phyloP scores from a whole-genome alignment of 2,329 filamentous ascomycete genomes.

The Coniochaeta ligniaria region DNA sequence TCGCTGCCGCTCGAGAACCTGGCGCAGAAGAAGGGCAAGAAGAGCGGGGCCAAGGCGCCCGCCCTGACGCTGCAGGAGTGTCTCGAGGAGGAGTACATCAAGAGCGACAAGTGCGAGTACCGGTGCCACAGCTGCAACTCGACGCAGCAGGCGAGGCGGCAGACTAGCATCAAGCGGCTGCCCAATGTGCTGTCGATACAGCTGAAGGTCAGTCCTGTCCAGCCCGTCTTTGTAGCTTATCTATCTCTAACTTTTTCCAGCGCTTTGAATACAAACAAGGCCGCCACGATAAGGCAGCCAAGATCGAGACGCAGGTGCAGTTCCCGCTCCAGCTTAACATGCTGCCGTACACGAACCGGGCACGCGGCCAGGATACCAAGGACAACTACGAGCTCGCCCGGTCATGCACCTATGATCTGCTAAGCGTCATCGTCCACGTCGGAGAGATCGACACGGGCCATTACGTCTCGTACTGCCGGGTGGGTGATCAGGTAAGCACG shows the following conservation, averaged over 20 bases:
- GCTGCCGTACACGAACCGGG: conserved; percentile 76
- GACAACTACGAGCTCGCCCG: conserved; percentile 49
- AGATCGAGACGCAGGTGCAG: conserved; percentile 79
- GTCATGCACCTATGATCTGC: conserved; percentile 75
- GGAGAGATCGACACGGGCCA: conserved; percentile 90
- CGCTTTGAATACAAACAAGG: conserved; percentile 68
- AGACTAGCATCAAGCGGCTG: conserved; percentile 74
- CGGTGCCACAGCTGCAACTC: conserved; percentile 74
- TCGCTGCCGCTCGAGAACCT: conserved; percentile 77
- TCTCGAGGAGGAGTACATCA: conserved; percentile 79
- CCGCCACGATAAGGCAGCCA: conserved; percentile 66
- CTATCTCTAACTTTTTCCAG: conserved; percentile 20
- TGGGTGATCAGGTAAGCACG: conserved; percentile 58
- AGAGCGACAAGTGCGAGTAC: conserved; percentile 82
- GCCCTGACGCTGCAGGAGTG: conserved; percentile 62
- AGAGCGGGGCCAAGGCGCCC: conserved; percentile 34
- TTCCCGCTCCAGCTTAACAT: conserved; percentile 87
- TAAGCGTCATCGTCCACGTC: conserved; percentile 87
- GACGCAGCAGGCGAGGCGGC: conserved; percentile 73
- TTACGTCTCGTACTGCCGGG: conserved; percentile 82
- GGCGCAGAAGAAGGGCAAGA: conserved; percentile 57
- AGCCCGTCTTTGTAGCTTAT: neutral
- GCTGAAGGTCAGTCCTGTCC: conserved; percentile 59
- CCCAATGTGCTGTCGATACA: conserved; percentile 90
- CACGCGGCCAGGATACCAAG: conserved; percentile 40